Conservation (phyloP, 2,329 filamentous ascomycete genomes). For the Didymella pinodella region DNA sequence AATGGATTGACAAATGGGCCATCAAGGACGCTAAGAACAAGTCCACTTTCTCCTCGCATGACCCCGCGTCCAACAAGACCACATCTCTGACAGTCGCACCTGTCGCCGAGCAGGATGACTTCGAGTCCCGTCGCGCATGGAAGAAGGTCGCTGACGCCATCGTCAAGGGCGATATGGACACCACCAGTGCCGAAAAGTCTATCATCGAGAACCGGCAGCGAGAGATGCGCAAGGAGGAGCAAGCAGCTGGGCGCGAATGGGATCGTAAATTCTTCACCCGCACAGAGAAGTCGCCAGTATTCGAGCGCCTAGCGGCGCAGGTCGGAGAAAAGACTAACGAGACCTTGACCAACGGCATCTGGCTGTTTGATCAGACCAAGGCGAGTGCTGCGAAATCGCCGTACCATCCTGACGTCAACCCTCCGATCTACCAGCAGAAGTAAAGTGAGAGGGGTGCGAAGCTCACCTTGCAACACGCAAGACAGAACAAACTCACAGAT, state of each 20-base stretch:
- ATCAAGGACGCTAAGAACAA: constrained; percentile 72
- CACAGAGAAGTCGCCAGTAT: constrained; percentile 52
- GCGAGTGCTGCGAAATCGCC: constrained; percentile 45
- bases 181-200: constrained; percentile 78
- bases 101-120: constrained; percentile 80
- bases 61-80: constrained; percentile 58
- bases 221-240: constrained; percentile 76
- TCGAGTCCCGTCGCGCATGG: constrained; percentile 91
- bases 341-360: constrained; percentile 74
- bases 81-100: constrained; percentile 76
- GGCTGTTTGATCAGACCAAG: constrained; percentile 69
- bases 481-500: background rate
- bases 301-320: constrained; percentile 57
- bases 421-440: constrained; percentile 38
- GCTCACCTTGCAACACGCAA: background rate
- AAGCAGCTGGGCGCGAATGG: constrained; percentile 78
- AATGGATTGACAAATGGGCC: constrained; percentile 86
- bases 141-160: constrained; percentile 83
- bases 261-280: constrained; percentile 80
- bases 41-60: constrained; percentile 54
- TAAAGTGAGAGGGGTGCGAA: background rate
- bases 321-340: constrained; percentile 62
- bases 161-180: constrained; percentile 81
- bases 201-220: constrained; percentile 92
- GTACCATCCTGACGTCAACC: constrained; percentile 39